phyloP scores from a whole-genome alignment of 805 yeast genomes.

The Wickerhamiella brachini region DNA sequence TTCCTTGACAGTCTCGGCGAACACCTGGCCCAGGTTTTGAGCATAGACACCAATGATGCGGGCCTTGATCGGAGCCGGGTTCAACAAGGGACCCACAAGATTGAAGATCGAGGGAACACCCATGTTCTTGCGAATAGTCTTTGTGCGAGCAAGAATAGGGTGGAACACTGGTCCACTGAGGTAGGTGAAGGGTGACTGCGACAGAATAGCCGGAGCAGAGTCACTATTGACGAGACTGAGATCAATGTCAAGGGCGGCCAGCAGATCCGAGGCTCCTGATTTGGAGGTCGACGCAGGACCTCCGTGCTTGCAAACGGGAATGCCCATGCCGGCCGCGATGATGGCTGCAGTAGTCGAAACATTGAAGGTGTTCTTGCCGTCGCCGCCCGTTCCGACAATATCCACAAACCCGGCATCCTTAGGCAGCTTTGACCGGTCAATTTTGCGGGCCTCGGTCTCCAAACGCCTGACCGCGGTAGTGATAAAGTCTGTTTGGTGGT shows the following conservation, averaged over 20 bases:
- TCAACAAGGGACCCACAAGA: conserved; percentile 82
- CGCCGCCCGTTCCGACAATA: conserved; percentile 98
- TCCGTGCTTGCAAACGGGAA: conserved; percentile 86
- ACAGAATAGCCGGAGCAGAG: conserved; percentile 45
- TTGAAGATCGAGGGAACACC: conserved; percentile 93
- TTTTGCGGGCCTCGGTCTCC: conserved; percentile 32
- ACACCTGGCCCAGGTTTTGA: conserved; percentile 63
- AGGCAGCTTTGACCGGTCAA: conserved; percentile 11
- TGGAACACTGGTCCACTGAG: conserved; percentile 92
- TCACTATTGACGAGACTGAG: conserved; percentile 48
- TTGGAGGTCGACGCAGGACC: conserved; percentile 91
- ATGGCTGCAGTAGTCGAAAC: conserved; percentile 93
- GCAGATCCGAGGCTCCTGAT: conserved; percentile 88
- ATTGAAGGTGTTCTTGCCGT: conserved; percentile 92
- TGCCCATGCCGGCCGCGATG: conserved; percentile 77
- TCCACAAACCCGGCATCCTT: conserved; percentile 47
- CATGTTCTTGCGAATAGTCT: conserved; percentile 55
- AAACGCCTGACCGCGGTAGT: conserved; percentile 77
- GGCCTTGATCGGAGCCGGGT: conserved; percentile 72
- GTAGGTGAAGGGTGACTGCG: conserved; percentile 41
- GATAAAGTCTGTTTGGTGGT: conserved; percentile 66
- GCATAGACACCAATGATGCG: conserved; percentile 85
- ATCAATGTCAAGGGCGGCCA: conserved; percentile 72
- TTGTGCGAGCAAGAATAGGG: conserved; percentile 77
- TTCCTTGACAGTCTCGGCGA: conserved; percentile 63